Base-by-base conservation (phyloP, 1,139 yeast genomes). In the Diutina neorugosa region DNA sequence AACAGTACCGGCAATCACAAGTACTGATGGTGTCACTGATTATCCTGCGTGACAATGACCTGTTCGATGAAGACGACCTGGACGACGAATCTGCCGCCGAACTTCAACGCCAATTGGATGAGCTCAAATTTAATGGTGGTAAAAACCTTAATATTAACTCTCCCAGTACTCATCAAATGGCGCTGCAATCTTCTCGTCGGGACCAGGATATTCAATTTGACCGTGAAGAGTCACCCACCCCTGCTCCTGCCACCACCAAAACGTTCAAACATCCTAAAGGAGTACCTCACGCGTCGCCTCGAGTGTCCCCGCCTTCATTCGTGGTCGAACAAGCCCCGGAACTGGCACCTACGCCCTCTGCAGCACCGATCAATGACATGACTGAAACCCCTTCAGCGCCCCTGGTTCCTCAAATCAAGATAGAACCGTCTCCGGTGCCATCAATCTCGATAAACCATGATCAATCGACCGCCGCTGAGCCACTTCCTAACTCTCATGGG, bases 11-110 rank as follows among this genome's bases (percentile, higher is more conserved):
- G 7, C 50, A 46, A 12, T 27, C 40, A 14, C 50, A 46, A 37
- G 41, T 46, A 23, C 50, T 46, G 50, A 46, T 46, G 50, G 50
- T 46, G 7, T 27, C 40, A n/a, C 50, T 46, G 50, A 46, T 46
- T 16, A 27, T 46, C 11, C 50, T 46, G 50, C 25, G 50, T 5
- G 40, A 27, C n/a, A 16, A 44, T 14, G 11, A 21, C 34, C 40
- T 27, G 37, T 25, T 46, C 4, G 50, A 18, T 16, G 40, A 46
- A 11, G 50, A 46, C 11, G 48, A 44, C 23, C 18, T 27, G 23
- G 50, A 46, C n/a, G 40, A 25, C 16, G 50, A n/a, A 5, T 12
- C 27, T 1, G 48, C 48, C 16, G 48, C 31, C 16, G 48, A 44
- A 21, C 40, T 46, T 8, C 50, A 46, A 16, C 37, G 40, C 5